A percentile compares a stretch with the other conserved stretches of the same genome.
phyloP scores from a whole-genome alignment of 352 stramenopile genomes.

The Globisporangium heterothallicum region DNA sequence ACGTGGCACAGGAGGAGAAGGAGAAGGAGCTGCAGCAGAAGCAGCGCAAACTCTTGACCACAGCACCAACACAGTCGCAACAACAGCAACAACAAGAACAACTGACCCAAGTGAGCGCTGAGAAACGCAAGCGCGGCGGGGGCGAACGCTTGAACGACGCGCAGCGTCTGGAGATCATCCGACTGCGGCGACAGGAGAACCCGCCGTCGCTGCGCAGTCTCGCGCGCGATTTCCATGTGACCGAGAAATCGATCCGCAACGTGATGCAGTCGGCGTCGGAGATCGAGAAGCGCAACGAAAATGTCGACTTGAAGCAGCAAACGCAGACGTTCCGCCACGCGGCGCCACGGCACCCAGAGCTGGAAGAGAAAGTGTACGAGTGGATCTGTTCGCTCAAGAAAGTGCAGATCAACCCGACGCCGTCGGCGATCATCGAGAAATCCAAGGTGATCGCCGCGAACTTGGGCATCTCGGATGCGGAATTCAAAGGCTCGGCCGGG shows the following conservation, averaged over 20 bases:
- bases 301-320: slow-evolving; percentile 8
- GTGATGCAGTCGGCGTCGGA: slow-evolving; percentile 8
- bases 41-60: neutral
- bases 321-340: slow-evolving; percentile 11
- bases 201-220: slow-evolving; percentile 15
- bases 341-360: slow-evolving; percentile 9
- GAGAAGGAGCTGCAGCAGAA: slow-evolving; percentile 6
- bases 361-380: slow-evolving; percentile 9
- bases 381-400: slow-evolving; percentile 8
- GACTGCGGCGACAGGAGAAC: slow-evolving; percentile 8
- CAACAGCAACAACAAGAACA: neutral
- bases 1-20: slow-evolving; percentile 11
- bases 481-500: slow-evolving; percentile 11
- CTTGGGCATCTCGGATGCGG: slow-evolving; percentile 9
- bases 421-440: slow-evolving; percentile 12
- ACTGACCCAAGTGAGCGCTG: neutral
- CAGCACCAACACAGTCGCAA: neutral
- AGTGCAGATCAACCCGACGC: slow-evolving; percentile 8
- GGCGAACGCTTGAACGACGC: slow-evolving; percentile 14
- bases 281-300: slow-evolving; percentile 14
- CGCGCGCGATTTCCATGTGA: slow-evolving; percentile 13
- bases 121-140: slow-evolving; percentile 13
- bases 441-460: slow-evolving; percentile 4
- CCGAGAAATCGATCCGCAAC: slow-evolving; percentile 15
- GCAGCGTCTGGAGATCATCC: slow-evolving; percentile 17